A percentile compares a stretch with the other conserved stretches of the same genome.
Evolutionary conservation across 2,329 filamentous ascomycete genomes (phyloP).

Genomic region (Pseudogymnoascus sp.): DNA sequence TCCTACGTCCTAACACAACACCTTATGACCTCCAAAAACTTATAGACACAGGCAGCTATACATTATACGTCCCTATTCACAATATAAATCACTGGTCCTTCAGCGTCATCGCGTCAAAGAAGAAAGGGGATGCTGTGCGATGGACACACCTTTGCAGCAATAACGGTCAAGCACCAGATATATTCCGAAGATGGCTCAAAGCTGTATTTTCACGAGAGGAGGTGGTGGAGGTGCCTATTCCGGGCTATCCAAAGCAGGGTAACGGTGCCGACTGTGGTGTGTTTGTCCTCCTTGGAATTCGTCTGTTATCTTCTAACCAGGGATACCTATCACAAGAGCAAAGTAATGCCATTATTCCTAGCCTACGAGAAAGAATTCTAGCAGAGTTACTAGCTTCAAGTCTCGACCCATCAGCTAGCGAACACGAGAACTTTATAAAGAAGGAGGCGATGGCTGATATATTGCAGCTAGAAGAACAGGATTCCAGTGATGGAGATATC

Average conservation of each 20-base stretch:
- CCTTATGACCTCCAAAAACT: slow-evolving; percentile 9
- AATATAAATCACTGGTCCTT: slow-evolving; percentile 9
- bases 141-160: slow-evolving; percentile 14
- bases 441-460: slow-evolving; percentile 8
- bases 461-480: too few relatives aligned
- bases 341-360: slow-evolving; percentile 12
- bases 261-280: slow-evolving; percentile 13
- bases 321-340: slow-evolving; percentile 7
- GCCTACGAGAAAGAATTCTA: slow-evolving; percentile 14
- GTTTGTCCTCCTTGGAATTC: slow-evolving; percentile 14
- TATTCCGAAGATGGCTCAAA: slow-evolving; percentile 9
- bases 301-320: slow-evolving; percentile 9
- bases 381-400: slow-evolving; percentile 14
- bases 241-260: slow-evolving; percentile 5
- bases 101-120: slow-evolving; percentile 11
- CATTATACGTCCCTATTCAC: slow-evolving; percentile 13
- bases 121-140: slow-evolving; percentile 7
- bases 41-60: slow-evolving; percentile 13
- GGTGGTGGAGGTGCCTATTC: background rate
- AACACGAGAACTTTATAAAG: slow-evolving; percentile 9
- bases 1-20: background rate
- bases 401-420: slow-evolving; percentile 12
- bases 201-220: background rate
- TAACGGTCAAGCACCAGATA: background rate
- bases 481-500: too few relatives aligned